These are phyloP conservation scores for Saussurea involucrata DNA, from an alignment of 129 eudicot species.

Conservation along the genomic window DNA sequence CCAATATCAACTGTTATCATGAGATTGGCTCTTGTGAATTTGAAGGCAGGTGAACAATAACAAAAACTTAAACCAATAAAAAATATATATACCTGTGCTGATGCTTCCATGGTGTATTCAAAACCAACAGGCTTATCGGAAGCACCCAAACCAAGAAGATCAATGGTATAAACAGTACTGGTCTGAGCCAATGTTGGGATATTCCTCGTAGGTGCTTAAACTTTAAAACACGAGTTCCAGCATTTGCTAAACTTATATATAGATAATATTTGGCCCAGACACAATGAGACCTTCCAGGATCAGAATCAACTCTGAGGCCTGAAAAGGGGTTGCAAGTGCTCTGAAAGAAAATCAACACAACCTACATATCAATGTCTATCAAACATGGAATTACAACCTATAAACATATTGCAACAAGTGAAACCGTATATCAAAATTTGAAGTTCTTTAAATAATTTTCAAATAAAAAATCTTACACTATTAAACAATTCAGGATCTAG, in stretches of 20 bases:
- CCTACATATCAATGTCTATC: too few relatives aligned
- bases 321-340: too few relatives aligned
- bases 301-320: too few relatives aligned
- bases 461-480: too few relatives aligned
- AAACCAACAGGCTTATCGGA: slow-evolving; percentile 87
- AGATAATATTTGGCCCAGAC: too few relatives aligned
- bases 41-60: slow-evolving; percentile 10
- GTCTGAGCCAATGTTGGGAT: slow-evolving; percentile 58
- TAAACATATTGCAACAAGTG: too few relatives aligned
- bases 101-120: slow-evolving; percentile 76
- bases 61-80: not conserved
- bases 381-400: too few relatives aligned
- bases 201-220: slow-evolving; percentile 47
- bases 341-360: too few relatives aligned
- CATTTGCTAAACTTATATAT: slow-evolving; percentile 8
- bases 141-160: slow-evolving; percentile 96
- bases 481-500: too few relatives aligned
- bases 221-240: not conserved
- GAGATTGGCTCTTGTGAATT: not conserved
- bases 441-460: too few relatives aligned
- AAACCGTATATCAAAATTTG: too few relatives aligned
- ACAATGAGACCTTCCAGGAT: too few relatives aligned
- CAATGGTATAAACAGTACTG: slow-evolving; percentile 69
- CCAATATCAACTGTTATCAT: slow-evolving; percentile 57
- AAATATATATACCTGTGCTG: slow-evolving; percentile 77